These are phyloP conservation scores for Pleurotus platypus DNA, from an alignment of 768 basidiomycete species.

Conservation along the genomic window DNA sequence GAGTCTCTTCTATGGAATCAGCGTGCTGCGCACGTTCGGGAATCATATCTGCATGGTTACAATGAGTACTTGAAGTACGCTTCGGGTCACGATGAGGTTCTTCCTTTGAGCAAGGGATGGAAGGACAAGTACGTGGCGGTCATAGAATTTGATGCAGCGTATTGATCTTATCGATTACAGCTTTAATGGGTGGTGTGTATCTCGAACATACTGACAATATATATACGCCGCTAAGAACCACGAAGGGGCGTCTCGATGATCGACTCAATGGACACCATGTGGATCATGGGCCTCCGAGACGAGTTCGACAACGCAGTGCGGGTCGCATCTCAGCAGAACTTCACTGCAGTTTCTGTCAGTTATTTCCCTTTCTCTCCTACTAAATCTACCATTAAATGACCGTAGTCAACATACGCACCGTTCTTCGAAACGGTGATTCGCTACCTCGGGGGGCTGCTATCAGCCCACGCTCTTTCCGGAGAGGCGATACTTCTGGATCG, in stretches of 20 bases:
- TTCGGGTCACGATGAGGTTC: constrained; percentile 59
- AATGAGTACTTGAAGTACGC: constrained; percentile 60
- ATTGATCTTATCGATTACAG: constrained; percentile 26
- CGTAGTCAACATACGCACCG: constrained; percentile 33
- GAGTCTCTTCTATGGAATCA: constrained; percentile 39
- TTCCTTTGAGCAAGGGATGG: constrained; percentile 39
- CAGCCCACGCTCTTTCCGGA: constrained; percentile 73
- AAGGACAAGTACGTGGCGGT: not conserved
- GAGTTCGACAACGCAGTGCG: constrained; percentile 67
- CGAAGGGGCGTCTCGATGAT: constrained; percentile 56
- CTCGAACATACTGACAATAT: not conserved
- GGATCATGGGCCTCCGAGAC: constrained; percentile 70
- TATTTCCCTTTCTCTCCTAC: not conserved
- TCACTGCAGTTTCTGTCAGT: constrained; percentile 31
- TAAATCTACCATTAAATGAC: not conserved
- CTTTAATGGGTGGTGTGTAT: constrained; percentile 64
- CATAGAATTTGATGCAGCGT: not conserved
- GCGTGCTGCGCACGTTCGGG: constrained; percentile 52
- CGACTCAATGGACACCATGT: constrained; percentile 84
- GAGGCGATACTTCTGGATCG: constrained; percentile 59
- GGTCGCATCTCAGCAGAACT: constrained; percentile 42
- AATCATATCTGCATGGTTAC: constrained; percentile 68
- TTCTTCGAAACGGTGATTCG: constrained; percentile 89
- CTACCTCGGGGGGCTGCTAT: constrained; percentile 84
- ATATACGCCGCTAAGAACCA: not conserved